phyloP scores from a whole-genome alignment of 2,329 filamentous ascomycete species.

The Ascochyta clinopodiicola region DNA sequence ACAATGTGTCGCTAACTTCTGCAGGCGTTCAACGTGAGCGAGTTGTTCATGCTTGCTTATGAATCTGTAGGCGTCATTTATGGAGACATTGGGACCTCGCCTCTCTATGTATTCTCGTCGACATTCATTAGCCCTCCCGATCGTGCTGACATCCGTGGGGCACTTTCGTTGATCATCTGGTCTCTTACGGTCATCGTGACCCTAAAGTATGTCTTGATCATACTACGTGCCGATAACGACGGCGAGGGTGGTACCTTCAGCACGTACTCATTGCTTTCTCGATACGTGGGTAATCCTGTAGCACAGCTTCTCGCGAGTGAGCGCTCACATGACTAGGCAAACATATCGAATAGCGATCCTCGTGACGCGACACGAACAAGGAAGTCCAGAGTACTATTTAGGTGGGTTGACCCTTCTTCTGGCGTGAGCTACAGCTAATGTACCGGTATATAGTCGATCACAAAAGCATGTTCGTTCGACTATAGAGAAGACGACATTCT shows the following conservation, averaged over 20 bases:
- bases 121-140: constrained; percentile 62
- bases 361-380: constrained; percentile 62
- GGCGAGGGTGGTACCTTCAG: constrained; percentile 75
- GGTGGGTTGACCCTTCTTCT: neutral
- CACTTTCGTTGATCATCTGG: constrained; percentile 73
- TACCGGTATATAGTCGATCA: constrained; percentile 57
- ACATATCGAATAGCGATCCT: constrained; percentile 67
- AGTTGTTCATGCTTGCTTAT: constrained; percentile 56
- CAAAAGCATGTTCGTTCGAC: constrained; percentile 62
- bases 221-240: constrained; percentile 72
- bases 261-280: constrained; percentile 68
- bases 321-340: constrained; percentile 48
- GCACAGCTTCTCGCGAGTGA: neutral
- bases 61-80: constrained; percentile 73
- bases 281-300: constrained; percentile 51
- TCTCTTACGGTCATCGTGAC: constrained; percentile 74
- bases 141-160: constrained; percentile 67
- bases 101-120: constrained; percentile 75
- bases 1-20: constrained; percentile 4
- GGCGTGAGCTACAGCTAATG: constrained; percentile 58
- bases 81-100: constrained; percentile 71
- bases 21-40: constrained; percentile 39
- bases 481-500: constrained; percentile 63
- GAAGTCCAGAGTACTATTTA: constrained; percentile 12
- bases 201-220: constrained; percentile 71